Evolutionary conservation across 2,329 filamentous ascomycete genomes (phyloP).

Genomic region (Sporothrix schenckii): DNA sequence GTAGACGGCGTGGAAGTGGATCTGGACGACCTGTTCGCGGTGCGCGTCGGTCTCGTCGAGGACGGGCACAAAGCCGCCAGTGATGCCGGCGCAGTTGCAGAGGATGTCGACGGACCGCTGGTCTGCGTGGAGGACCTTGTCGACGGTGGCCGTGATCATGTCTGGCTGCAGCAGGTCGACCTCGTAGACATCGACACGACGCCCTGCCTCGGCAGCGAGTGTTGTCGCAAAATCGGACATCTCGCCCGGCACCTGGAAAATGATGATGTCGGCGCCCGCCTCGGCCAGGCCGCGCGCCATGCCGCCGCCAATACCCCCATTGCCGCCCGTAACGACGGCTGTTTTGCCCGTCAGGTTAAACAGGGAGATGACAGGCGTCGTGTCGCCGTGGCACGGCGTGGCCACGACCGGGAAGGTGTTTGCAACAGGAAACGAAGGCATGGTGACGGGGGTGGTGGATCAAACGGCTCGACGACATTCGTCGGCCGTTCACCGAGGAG

Average conservation of each 20-base stretch:
- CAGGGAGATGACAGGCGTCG: slow-evolving; percentile 21
- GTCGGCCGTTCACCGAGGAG: too few species aligned
- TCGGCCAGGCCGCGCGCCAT: slow-evolving; percentile 25
- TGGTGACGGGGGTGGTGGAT: neutral
- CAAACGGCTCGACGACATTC: too few species aligned
- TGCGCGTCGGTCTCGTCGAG: slow-evolving; percentile 23
- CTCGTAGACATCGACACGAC: slow-evolving; percentile 16
- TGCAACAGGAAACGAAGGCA: slow-evolving; percentile 21
- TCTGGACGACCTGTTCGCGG: slow-evolving; percentile 24
- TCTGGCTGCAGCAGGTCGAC: slow-evolving; percentile 6
- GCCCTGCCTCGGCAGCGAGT: neutral
- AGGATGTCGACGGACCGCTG: neutral
- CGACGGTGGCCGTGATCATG: neutral
- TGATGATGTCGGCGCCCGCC: slow-evolving; percentile 30
- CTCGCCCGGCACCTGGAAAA: slow-evolving; percentile 34
- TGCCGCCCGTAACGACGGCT: slow-evolving; percentile 21
- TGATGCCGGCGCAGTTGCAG: slow-evolving; percentile 13
- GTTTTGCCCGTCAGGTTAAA: slow-evolving; percentile 26
- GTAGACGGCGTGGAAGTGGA: slow-evolving; percentile 26
- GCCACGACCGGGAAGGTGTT: slow-evolving; percentile 2
- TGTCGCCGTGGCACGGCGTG: slow-evolving; percentile 23
- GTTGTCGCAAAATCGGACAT: slow-evolving; percentile 27
- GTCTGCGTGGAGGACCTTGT: neutral
- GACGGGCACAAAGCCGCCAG: slow-evolving; percentile 2
- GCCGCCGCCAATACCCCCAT: slow-evolving; percentile 25